A percentile compares a stretch with the other conserved stretches of the same genome.
phyloP scores from a whole-genome alignment of 176 grass and related monocot species.

The Triticum urartu region DNA sequence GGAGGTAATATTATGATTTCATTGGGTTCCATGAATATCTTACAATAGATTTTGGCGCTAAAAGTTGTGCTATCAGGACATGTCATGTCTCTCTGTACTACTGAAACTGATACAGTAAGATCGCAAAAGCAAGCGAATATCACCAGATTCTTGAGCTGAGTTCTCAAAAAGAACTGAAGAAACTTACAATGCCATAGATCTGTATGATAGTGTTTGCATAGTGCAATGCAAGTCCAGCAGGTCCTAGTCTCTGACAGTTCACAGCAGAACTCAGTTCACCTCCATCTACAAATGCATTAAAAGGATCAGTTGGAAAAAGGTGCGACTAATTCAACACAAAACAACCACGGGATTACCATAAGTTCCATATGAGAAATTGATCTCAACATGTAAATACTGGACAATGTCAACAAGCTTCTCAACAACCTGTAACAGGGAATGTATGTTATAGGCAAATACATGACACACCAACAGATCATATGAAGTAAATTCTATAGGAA shows the following conservation, averaged over 20 bases:
- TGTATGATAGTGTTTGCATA: conserved; percentile 89
- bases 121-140: conserved; percentile 3
- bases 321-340: conserved; percentile 10
- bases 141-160: background rate
- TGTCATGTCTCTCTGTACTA: background rate
- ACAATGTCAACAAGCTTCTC: conserved; percentile 87
- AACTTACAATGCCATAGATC: conserved; percentile 81
- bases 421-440: conserved; percentile 62
- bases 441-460: conserved; percentile 23
- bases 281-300: conserved; percentile 46
- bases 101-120: conserved; percentile 5
- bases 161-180: background rate
- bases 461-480: background rate
- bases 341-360: conserved; percentile 56
- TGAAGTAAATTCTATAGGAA: conserved; percentile 18
- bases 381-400: conserved; percentile 86
- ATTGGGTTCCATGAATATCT: background rate
- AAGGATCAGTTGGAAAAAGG: conserved; percentile 5
- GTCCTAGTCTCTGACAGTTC: conserved; percentile 56
- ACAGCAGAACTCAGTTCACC: conserved; percentile 37
- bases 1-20: background rate
- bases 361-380: conserved; percentile 53
- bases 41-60: background rate
- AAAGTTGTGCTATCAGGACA: background rate
- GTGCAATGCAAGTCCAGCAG: conserved; percentile 70